Evolutionary conservation across 352 stramenopile genomes (phyloP), one percentile per base, ranked within the genome.

Genomic region (Phytopythium helicoides): DNA sequence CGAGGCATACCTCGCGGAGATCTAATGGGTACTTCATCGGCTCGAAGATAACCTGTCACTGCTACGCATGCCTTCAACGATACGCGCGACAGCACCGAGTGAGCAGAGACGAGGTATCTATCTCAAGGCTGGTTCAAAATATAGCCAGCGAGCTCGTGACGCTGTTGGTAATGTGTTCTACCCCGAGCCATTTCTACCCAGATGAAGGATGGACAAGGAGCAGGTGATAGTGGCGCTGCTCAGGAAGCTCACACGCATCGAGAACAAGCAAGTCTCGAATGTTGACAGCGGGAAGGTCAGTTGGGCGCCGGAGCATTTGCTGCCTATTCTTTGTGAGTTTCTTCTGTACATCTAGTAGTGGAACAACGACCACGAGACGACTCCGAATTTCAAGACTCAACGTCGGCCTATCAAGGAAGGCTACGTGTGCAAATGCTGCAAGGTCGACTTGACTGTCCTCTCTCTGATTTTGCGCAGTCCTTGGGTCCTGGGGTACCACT

Each of bases 271-370:
- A 1, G 25, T 31, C 10, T 21, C 38, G 1, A 50, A 38, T 3
- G 34, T 40, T 33, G 19, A 50, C 10, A 45, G 39, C 2, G 28
- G n/a, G 28, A 57, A 57, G 31, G 48, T 50, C 26, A 51, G 50
- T 28, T 57, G 50, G 40, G 50, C 39, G 1, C 40, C 50, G 12
- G 38, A 50, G 15, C 25, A 57, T 22, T 34, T 56, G 8, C 31
- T 48, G 38, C 49, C 49, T 5, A 48, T 56, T 19, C 47, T 56
- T 33, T 40, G 41, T 37, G 28, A 42, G 37, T 56, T 56, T 23
- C 49, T 56, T 16, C 49, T 6, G 22, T 56, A 41, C 37, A 48
- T 56, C 18, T 36, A 56, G 28, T 33, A 41, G 25, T 41, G 14
- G 7, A 56, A 49, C 28, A 38, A 41, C n/a, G 18, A 56, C 26